phyloP scores from a whole-genome alignment of 2,329 filamentous ascomycete genomes.

The Periconia sp. region DNA sequence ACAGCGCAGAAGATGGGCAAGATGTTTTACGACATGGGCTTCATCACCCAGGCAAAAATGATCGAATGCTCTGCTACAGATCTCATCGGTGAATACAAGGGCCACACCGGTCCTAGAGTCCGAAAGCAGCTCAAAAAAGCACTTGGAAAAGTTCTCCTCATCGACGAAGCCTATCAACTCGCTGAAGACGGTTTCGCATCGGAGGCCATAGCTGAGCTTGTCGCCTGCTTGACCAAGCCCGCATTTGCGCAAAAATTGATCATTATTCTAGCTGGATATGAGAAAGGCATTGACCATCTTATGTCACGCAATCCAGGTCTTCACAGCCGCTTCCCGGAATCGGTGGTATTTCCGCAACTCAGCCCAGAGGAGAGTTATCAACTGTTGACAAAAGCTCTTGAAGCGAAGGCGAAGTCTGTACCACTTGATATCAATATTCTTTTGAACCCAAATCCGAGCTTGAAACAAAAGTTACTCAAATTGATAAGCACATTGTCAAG shows the following conservation, averaged over 20 bases:
- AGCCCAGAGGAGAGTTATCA: constrained; percentile 34
- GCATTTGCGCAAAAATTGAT: constrained; percentile 66
- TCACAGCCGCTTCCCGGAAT: constrained; percentile 69
- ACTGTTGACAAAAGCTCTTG: constrained; percentile 49
- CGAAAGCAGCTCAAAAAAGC: constrained; percentile 65
- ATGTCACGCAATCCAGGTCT: constrained; percentile 68
- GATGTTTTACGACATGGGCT: constrained; percentile 76
- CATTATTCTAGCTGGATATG: constrained; percentile 73
- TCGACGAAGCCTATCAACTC: constrained; percentile 76
- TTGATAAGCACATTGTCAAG: constrained; percentile 51
- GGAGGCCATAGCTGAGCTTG: constrained; percentile 60
- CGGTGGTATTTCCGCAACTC: constrained; percentile 60
- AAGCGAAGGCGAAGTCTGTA: constrained; percentile 39
- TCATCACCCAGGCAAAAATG: constrained; percentile 66
- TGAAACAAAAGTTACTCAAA: constrained; percentile 22
- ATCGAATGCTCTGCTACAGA: constrained; percentile 72
- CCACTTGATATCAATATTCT: constrained; percentile 37
- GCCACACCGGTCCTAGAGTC: constrained; percentile 73
- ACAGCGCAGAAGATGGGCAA: constrained; percentile 77
- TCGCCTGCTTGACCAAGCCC: constrained; percentile 61
- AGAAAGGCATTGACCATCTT: constrained; percentile 68
- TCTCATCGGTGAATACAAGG: constrained; percentile 71
- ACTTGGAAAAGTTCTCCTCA: constrained; percentile 70
- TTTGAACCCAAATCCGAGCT: constrained; percentile 18
- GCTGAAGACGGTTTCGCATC: constrained; percentile 63